Percentiles rank a stretch among this genome's conserved stretches.
phyloP scores from a whole-genome alignment of 176 grass and related monocot species.

The Raddia guianensis region DNA sequence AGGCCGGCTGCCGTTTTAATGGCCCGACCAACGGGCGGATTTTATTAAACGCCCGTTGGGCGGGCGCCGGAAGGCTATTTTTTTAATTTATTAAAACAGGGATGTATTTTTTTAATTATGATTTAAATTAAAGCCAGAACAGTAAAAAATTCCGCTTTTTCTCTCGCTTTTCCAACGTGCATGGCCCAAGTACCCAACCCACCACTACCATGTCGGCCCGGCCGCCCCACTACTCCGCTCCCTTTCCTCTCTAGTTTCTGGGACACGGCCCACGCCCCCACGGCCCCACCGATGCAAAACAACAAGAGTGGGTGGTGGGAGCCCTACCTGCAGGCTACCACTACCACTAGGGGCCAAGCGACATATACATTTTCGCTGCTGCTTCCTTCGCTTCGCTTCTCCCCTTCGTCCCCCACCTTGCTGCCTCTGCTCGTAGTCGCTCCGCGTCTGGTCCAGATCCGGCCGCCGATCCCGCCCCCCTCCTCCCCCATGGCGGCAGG shows the following conservation, averaged over 20 bases:
- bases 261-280: not conserved
- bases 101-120: no score
- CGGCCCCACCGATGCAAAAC: slow-evolving; percentile 33
- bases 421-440: not conserved
- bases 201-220: slow-evolving; percentile 37
- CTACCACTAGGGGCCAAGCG: not conserved
- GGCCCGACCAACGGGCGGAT: no score
- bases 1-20: no score
- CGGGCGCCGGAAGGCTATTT: no score
- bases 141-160: no score
- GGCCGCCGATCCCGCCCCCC: not conserved
- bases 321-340: not conserved
- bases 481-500: slow-evolving; percentile 26
- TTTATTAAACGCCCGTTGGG: no score
- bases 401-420: slow-evolving; percentile 20
- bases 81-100: no score
- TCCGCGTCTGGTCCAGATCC: slow-evolving; percentile 47
- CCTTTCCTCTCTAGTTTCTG: not conserved
- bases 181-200: slow-evolving; percentile 49
- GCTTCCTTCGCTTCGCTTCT: not conserved
- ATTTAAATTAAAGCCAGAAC: no score
- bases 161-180: not conserved
- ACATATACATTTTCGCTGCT: not conserved
- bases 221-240: slow-evolving; percentile 19
- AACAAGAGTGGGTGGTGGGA: not conserved